Conservation (phyloP, 2,329 filamentous ascomycete species). For the Thelonectria blattea region DNA sequence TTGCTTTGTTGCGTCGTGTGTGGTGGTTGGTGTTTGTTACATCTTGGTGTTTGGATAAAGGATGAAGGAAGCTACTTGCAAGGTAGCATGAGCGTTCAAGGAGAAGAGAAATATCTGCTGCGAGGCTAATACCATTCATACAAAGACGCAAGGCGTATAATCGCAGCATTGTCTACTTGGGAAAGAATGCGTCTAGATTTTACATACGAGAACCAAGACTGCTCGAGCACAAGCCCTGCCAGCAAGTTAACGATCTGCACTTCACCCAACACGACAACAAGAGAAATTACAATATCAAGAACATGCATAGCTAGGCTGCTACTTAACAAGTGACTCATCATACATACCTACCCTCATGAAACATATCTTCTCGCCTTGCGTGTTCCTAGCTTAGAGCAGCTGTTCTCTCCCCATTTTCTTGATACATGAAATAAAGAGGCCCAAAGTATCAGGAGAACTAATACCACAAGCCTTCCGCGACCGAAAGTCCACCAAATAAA, state of each 20-base stretch:
- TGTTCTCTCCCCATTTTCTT: neutral
- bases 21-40: neutral
- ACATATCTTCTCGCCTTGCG: neutral
- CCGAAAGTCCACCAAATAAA: slow-evolving; percentile 9
- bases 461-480: slow-evolving; percentile 7
- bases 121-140: too few species aligned
- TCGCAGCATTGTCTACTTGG: too few species aligned
- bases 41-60: neutral
- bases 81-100: too few species aligned
- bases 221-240: too few species aligned
- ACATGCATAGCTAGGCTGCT: neutral
- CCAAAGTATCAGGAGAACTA: neutral
- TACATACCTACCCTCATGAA: neutral
- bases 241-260: too few species aligned
- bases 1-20: neutral
- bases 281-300: neutral
- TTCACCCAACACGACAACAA: neutral
- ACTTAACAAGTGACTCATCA: neutral
- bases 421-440: neutral
- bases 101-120: too few species aligned
- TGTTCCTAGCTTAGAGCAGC: neutral
- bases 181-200: neutral
- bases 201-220: too few species aligned
- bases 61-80: neutral
- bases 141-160: too few species aligned